Evolutionary conservation across 2,329 filamentous ascomycete genomes (phyloP), one percentile per base, ranked within the genome.

Genomic region (Emericellopsis cladophorae): DNA sequence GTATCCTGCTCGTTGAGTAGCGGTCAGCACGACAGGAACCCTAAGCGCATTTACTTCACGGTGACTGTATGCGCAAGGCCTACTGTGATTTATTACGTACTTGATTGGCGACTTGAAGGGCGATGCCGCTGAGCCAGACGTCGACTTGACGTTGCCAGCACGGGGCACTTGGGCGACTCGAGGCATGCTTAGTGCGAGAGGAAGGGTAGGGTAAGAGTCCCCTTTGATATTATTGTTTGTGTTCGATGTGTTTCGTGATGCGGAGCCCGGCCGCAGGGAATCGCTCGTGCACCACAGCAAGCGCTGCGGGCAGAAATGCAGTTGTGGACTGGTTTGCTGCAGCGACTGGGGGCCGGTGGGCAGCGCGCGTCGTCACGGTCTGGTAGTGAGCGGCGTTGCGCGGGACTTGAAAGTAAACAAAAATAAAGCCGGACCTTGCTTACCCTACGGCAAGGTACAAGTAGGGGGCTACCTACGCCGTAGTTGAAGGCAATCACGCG

Each of bases 1-100:
- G 89, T 45, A 98, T 93, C 59, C 87, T 94, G 53, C 10, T 16
- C n/a, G 21, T 24, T 35, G 21, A 37, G 21, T 21, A 22, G 36
- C 18, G 18, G 36, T 26, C 16, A 37, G 36, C 18, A 22, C 7
- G n/a, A 9, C 32, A 15, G n/a, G n/a, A 15, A 14, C 16, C n/a
- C n/a, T 5, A 10, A 9, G 32, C 32, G 32, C 32, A 14, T 8
- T 9, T 11, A 14, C 3, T 9, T 11, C 32, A 9, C n/a, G 7
- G 35, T 22, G 35, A 14, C 9, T 21, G 21, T 37, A 9, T 8
- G 3, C n/a, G 32, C n/a, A 21, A 35, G 3, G 18, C n/a, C 4
- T 11, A n/a, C 31, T 15, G 10, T n/a, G 8, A 23, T 43, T 37
- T 39, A 62, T 37, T 39, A 62, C 69, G 55, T 62, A 76, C 72